phyloP scores from a whole-genome alignment of 2,329 filamentous ascomycete species.

The Cercospora brassicicola region DNA sequence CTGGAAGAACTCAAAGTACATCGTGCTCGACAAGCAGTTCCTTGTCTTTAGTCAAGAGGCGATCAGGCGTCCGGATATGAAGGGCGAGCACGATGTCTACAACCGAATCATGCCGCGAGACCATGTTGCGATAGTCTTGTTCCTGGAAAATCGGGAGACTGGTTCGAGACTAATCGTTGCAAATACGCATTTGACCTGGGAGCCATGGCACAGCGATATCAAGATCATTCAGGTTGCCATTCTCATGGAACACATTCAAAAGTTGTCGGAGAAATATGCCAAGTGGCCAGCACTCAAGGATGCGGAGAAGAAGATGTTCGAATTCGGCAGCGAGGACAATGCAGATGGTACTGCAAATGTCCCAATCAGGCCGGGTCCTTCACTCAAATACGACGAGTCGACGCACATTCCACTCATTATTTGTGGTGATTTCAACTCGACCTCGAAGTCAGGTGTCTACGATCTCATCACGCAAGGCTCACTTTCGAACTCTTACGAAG shows the following conservation, averaged over 20 bases:
- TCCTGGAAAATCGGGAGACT: conserved; percentile 87
- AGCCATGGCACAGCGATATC: conserved; percentile 85
- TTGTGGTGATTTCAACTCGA: conserved; percentile 96
- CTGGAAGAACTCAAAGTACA: conserved; percentile 92
- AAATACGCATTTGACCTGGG: conserved; percentile 95
- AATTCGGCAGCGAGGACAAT: conserved; percentile 50
- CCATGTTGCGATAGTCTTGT: conserved; percentile 88
- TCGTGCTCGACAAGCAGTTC: conserved; percentile 88
- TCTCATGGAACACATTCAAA: conserved; percentile 86
- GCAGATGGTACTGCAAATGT: conserved; percentile 51
- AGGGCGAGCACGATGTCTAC: conserved; percentile 95
- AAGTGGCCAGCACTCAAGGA: conserved; percentile 71
- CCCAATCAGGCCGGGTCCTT: conserved; percentile 65
- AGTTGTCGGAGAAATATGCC: conserved; percentile 80
- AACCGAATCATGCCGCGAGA: conserved; percentile 98
- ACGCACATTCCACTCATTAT: conserved; percentile 87
- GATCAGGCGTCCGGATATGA: conserved; percentile 94
- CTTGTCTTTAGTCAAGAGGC: conserved; percentile 90
- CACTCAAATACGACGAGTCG: conserved; percentile 80
- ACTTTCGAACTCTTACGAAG: conserved; percentile 74
- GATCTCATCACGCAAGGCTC: conserved; percentile 81
- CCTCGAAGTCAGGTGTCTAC: conserved; percentile 82
- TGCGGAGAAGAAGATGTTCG: conserved; percentile 63
- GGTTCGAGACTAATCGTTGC: conserved; percentile 90
- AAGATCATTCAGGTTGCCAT: conserved; percentile 96